These are phyloP conservation scores for Aspergillus intermedius DNA, from an alignment of 2,329 filamentous ascomycete species.

Conservation along the genomic window DNA sequence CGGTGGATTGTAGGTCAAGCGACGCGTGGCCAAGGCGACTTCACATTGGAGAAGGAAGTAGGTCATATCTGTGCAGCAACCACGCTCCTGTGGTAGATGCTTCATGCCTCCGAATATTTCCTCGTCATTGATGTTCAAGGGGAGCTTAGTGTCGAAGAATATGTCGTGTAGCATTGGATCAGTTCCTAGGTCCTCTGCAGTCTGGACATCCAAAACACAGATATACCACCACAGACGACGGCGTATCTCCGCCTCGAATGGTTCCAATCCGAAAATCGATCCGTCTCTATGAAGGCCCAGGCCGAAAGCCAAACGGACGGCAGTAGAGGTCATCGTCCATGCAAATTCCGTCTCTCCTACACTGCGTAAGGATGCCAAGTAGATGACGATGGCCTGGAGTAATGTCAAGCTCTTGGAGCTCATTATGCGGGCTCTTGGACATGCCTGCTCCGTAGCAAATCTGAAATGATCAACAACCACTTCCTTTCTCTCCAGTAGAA, in stretches of 20 bases:
- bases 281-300: conserved; percentile 51
- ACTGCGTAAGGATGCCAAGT: conserved; percentile 9
- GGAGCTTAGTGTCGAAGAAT: conserved; percentile 53
- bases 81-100: conserved; percentile 41
- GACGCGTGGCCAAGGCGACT: conserved; percentile 29
- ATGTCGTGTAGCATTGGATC: conserved; percentile 54
- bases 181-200: conserved; percentile 58
- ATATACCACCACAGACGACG: conserved; percentile 34
- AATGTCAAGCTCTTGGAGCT: conserved; percentile 4
- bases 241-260: conserved; percentile 44
- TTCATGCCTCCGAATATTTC: conserved; percentile 45
- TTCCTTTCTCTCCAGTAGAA: no score
- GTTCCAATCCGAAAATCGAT: conserved; percentile 45
- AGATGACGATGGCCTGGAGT: conserved; percentile 14
- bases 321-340: conserved; percentile 48
- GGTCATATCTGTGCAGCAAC: conserved; percentile 51
- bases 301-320: conserved; percentile 49
- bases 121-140: conserved; percentile 45
- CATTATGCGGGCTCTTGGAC: conserved; percentile 10
- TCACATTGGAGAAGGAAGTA: conserved; percentile 45
- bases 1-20: conserved; percentile 29
- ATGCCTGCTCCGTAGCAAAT: conserved; percentile 1
- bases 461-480: no score
- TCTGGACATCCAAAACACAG: conserved; percentile 51
- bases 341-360: conserved; percentile 24